phyloP scores from a whole-genome alignment of 805 yeast genomes.

The Metschnikowia peoriensis region DNA sequence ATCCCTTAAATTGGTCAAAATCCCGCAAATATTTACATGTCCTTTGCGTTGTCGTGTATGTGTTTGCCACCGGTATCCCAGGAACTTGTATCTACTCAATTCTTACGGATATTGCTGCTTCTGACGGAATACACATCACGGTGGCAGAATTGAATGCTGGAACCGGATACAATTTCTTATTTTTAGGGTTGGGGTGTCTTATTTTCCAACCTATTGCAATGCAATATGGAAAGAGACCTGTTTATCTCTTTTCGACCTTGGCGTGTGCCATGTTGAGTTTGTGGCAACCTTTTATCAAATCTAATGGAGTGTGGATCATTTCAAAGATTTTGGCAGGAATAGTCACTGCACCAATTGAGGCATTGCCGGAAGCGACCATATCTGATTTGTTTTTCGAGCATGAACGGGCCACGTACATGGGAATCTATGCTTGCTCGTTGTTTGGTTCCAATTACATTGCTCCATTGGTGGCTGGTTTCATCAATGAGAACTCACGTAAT shows the following conservation, averaged over 20 bases:
- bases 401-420: conserved; percentile 29
- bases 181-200: conserved; percentile 40
- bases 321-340: conserved; percentile 19
- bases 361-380: conserved; percentile 49
- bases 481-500: conserved; percentile 13
- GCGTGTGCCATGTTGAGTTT: conserved; percentile 38
- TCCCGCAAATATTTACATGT: conserved; percentile 47
- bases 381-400: conserved; percentile 53
- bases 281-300: conserved; percentile 41
- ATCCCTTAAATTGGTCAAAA: conserved; percentile 63
- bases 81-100: conserved; percentile 18
- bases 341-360: conserved; percentile 44
- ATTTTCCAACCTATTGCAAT: conserved; percentile 51
- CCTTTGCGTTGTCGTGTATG: conserved; percentile 35
- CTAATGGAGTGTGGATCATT: conserved; percentile 24
- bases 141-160: conserved; percentile 17
- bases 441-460: conserved; percentile 26
- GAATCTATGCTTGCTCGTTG: conserved; percentile 15
- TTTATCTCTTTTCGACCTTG: conserved; percentile 37
- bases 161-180: conserved; percentile 16
- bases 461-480: conserved; percentile 20
- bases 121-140: conserved; percentile 14
- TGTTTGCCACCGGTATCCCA: conserved; percentile 41
- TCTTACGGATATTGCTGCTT: conserved; percentile 16
- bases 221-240: conserved; percentile 49